Base-by-base conservation (phyloP, 2,329 filamentous ascomycete genomes). In the Stemphylium lycopersici region DNA sequence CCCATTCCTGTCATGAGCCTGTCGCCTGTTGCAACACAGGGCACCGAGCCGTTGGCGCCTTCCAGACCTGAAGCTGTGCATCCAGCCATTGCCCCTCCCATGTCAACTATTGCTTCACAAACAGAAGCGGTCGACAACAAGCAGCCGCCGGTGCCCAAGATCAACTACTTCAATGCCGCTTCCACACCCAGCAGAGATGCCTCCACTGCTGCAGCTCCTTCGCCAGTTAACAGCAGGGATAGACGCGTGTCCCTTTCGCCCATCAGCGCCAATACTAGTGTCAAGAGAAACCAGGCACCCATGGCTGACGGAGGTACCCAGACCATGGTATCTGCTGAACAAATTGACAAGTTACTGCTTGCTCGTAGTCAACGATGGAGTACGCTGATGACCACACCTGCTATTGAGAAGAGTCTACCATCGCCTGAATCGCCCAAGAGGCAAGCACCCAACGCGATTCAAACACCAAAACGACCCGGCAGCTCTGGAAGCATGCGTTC, bases 251-350 rank as follows among this genome's bases (percentile, higher is more conserved):
- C 71, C 18, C 57, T 75, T 22, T 48, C 53, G 29, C 52, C 65
- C 15, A 61, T 72, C 44, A 59, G 61, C 39, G 49, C 62, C 18
- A 73, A 74, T 48, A 47, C 46, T 2, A 41, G 58, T 8, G 59
- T 61, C 18, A 65, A 72, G 70, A 18, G 58, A 15, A 36, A 73
- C 77, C 49, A 50, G 36, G 55, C 54, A 10, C 38, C 56, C 16
- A 88, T 82, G 56, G 78, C 81, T 16, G 91, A 96, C 66, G 88
- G 89, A 62, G 85, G 87, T 48, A 89, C 90, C 12, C 93, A 97
- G 76, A 97, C 93, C 20, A 82, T 88, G 34, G 80, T 97, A 26
- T 96, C 91, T n/a, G 85, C 90, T 0, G 85, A 89, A 44, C 87
- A 89, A 51, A 91, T 96, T 59, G 92, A 96, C 63, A 83, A 86